Evolutionary conservation across 768 basidiomycete genomes (phyloP), one percentile per base, ranked within the genome.

Genomic region (Kondoa subrosea): DNA sequence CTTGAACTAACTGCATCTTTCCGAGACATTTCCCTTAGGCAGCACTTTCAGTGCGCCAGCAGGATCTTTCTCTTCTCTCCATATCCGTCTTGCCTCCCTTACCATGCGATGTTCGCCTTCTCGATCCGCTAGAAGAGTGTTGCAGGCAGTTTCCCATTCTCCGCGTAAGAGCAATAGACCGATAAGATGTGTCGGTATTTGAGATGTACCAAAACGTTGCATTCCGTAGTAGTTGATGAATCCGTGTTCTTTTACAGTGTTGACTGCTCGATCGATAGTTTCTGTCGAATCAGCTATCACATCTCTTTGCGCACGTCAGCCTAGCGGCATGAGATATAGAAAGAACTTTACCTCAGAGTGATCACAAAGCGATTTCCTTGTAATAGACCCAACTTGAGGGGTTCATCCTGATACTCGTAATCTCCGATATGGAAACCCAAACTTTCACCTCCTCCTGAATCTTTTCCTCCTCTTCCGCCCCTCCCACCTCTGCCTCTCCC

Each of bases 181-280:
- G 66, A 97, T 92, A 1, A 87, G 81, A 74, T 99, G 95, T 0
- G 95, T 97, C 2, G 93, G 91, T 50, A 97, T 85, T 33, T 90
- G 86, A 17, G 95, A 91, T 1, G 92, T 97, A 61, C 95, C 95
- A 78, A 99, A 99, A 14, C 95, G 87, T 75, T 99, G 95, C 93
- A 99, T 97, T 58, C 93, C 91, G 33, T 73, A 99, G 75, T 96
- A 99, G 76, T 99, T 99, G 76, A 99, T 89, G 78, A 97, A 99
- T 0, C 95, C 95, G 68, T 83, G 84, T 65, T 81, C 77, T 76
- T 90, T 88, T 64, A 97, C 81, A 17, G 83, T 86, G 34, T 81
- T 80, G 81, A 97, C 81, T 0, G 87, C 85, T 67, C 82, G 81
- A 70, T 92, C 84, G 64, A 97, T 80, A 1, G 82, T 83, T 32